Percentiles rank a stretch among this genome's conserved stretches.
Evolutionary conservation across 1,284 basidiomycete genomes (phyloP).

Genomic region (Tilletia indica): DNA sequence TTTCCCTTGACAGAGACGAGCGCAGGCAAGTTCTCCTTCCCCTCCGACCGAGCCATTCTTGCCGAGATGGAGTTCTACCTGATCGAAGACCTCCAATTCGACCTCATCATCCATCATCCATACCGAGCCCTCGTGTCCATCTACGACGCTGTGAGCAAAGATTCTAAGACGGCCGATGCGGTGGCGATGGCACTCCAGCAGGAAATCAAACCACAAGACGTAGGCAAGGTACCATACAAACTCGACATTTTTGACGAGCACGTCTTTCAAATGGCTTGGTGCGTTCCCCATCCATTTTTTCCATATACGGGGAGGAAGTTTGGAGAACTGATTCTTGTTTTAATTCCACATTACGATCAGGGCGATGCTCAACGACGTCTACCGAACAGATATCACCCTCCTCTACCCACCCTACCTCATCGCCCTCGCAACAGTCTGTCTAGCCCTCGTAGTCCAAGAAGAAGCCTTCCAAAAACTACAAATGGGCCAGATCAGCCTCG

Average conservation of each 20-base stretch:
- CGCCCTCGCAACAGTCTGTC: constrained; percentile 83
- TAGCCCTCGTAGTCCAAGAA: constrained; percentile 57
- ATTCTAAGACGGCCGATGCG: constrained; percentile 9
- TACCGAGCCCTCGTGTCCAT: constrained; percentile 81
- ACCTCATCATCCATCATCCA: constrained; percentile 88
- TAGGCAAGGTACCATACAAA: constrained; percentile 13
- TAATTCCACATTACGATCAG: constrained; percentile 58
- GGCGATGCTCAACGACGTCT: constrained; percentile 95
- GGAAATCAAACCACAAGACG: neutral
- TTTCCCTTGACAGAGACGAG: constrained; percentile 30
- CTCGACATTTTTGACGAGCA: constrained; percentile 56
- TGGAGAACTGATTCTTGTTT: neutral
- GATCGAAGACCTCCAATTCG: constrained; percentile 91
- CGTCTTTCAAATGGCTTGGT: constrained; percentile 61
- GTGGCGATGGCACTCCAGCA: constrained; percentile 8
- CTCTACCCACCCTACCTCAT: constrained; percentile 91
- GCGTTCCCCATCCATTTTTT: constrained; percentile 28
- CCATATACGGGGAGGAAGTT: neutral
- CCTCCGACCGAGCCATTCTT: constrained; percentile 60
- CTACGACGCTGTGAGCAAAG: constrained; percentile 60
- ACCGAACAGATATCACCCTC: constrained; percentile 83
- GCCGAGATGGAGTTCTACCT: constrained; percentile 99
- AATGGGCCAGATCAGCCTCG: constrained; percentile 20
- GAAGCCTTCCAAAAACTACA: constrained; percentile 28
- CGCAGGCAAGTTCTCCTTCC: constrained; percentile 12